A percentile compares a stretch with the other conserved stretches of the same genome.
Evolutionary conservation across 2,329 filamentous ascomycete species (phyloP).

Genomic region (Geosmithia flava): DNA sequence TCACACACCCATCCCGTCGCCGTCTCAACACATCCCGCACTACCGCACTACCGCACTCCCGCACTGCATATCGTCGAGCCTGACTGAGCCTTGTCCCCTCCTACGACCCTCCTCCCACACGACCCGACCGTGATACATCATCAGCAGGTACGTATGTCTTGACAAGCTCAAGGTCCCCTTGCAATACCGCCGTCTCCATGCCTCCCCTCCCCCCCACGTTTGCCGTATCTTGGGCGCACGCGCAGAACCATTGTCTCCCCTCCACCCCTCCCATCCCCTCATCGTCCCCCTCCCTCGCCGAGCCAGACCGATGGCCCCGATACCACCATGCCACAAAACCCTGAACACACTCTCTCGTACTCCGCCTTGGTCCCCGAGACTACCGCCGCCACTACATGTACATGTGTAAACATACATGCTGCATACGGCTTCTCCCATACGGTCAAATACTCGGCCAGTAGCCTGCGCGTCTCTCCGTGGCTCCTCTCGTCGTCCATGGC

Average conservation of each 20-base stretch:
- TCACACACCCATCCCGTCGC: background rate
- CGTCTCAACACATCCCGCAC: background rate
- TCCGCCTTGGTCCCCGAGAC: background rate
- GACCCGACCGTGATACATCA: background rate
- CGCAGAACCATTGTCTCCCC: background rate
- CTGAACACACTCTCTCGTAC: background rate
- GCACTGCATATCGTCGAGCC: background rate
- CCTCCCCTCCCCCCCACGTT: background rate
- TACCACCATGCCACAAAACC: background rate
- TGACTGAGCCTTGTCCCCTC: background rate
- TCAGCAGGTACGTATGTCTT: background rate
- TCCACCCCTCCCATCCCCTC: background rate
- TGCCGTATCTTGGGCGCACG: background rate
- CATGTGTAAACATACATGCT: background rate
- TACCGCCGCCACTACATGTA: background rate
- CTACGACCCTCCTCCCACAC: too few species aligned
- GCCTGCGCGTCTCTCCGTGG: too few species aligned
- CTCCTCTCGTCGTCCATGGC: too few species aligned
- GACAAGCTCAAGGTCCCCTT: background rate
- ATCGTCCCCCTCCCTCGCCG: background rate
- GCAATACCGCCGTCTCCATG: too few species aligned
- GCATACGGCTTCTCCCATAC: background rate
- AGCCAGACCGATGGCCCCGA: background rate
- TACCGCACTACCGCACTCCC: too few species aligned
- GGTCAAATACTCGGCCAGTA: background rate